Conservation (phyloP, 345 rosid species). For the Citrus unshiu region DNA sequence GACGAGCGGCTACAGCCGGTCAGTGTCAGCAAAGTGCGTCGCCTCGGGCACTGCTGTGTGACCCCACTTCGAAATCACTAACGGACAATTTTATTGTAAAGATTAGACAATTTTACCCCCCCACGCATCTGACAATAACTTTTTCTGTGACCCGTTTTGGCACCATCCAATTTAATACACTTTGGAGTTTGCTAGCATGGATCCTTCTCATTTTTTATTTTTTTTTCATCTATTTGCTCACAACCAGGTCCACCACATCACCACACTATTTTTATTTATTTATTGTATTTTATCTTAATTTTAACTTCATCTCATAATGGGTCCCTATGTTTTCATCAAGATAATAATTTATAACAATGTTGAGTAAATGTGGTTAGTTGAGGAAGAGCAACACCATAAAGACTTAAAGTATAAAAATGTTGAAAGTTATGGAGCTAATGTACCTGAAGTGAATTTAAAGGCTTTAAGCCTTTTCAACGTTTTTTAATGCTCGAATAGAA, state of each 20-base stretch:
- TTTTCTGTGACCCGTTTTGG: background rate
- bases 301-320: background rate
- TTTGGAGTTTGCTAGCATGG: background rate
- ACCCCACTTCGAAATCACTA: background rate
- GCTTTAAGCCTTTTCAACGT: too few relatives aligned
- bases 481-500: background rate
- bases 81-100: background rate
- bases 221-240: too few relatives aligned
- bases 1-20: background rate
- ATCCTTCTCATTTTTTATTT: background rate
- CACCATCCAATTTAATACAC: background rate
- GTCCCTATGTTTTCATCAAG: background rate
- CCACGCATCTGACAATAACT: background rate
- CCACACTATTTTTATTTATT: too few relatives aligned
- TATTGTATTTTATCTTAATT: background rate
- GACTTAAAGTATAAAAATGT: too few relatives aligned
- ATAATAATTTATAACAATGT: too few relatives aligned
- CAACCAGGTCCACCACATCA: background rate
- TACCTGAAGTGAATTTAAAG: too few relatives aligned
- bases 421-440: too few relatives aligned
- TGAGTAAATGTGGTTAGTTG: background rate
- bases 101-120: conserved; percentile 8
- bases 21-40: background rate
- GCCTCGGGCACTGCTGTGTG: conserved; percentile 12
- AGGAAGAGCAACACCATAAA: background rate